A percentile compares a stretch with the other conserved stretches of the same genome.
Conservation (phyloP, 2,329 filamentous ascomycete species). For the Sporothrix humicola region DNA sequence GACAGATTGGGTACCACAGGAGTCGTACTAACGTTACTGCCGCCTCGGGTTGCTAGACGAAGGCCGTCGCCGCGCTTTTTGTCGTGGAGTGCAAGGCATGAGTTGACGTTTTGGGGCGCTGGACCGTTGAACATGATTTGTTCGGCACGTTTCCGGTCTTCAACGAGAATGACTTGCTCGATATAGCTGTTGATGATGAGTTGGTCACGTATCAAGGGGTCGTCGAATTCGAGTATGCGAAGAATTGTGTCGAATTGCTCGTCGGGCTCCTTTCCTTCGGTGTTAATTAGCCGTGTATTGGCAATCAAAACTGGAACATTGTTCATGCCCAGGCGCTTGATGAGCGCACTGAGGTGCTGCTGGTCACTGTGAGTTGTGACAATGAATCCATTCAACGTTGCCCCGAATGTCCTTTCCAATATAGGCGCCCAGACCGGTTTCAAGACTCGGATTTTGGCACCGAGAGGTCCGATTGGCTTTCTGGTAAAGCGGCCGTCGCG, state of each 20-base stretch:
- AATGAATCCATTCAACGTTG: constrained; percentile 74
- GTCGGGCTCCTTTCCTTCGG: constrained; percentile 74
- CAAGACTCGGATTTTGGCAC: constrained; percentile 74
- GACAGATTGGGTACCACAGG: constrained; percentile 54
- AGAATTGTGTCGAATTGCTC: constrained; percentile 75
- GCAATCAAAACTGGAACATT: constrained; percentile 68
- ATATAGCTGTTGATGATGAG: constrained; percentile 82
- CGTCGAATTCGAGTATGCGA: constrained; percentile 79
- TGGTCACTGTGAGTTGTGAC: constrained; percentile 80
- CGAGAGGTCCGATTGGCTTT: constrained; percentile 83
- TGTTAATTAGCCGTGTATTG: constrained; percentile 61
- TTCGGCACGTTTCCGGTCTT: constrained; percentile 69
- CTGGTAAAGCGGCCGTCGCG: constrained; percentile 70
- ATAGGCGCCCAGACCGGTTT: constrained; percentile 84
- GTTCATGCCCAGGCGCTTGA: constrained; percentile 60
- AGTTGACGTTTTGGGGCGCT: constrained; percentile 71
- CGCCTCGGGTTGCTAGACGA: constrained; percentile 57
- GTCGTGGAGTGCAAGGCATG: constrained; percentile 73
- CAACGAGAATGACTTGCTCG: constrained; percentile 82
- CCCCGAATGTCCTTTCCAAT: constrained; percentile 78
- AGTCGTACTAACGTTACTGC: constrained; percentile 46
- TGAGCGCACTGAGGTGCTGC: constrained; percentile 67
- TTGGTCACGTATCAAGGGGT: constrained; percentile 76
- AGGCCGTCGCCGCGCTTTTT: constrained; percentile 64
- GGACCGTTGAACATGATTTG: constrained; percentile 68